phyloP scores from a whole-genome alignment of 75 land plant species.

The Picea glauca region DNA sequence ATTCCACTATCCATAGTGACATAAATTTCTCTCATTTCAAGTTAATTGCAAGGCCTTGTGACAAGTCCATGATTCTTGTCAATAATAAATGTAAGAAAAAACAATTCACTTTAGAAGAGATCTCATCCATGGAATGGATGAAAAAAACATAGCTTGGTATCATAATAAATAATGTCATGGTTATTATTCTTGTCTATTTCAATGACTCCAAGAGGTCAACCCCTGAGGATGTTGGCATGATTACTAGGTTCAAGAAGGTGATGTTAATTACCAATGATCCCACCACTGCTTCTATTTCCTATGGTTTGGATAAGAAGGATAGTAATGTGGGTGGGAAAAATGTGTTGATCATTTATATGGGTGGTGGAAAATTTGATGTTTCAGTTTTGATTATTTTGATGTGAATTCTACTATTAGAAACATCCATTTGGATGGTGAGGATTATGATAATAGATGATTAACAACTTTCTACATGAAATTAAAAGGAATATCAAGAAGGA shows the following conservation, averaged over 20 bases:
- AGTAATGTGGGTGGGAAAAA: neutral
- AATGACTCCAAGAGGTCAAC: conserved; percentile 61
- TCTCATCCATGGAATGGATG: conserved; percentile 75
- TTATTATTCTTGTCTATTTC: conserved; percentile 34
- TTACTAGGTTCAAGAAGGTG: neutral
- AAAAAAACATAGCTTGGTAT: conserved; percentile 65
- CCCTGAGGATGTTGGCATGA: conserved; percentile 26
- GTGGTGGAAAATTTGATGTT: conserved; percentile 39
- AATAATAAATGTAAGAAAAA: conserved; percentile 68
- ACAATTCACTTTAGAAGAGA: conserved; percentile 66
- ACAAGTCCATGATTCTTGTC: conserved; percentile 72
- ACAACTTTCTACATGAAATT: conserved; percentile 57
- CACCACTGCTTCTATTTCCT: conserved; percentile 74
- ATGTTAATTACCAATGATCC: conserved; percentile 81
- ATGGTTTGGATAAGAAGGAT: conserved; percentile 78
- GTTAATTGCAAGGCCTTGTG: conserved; percentile 56
- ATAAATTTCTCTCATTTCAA: conserved; percentile 70
- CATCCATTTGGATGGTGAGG: conserved; percentile 66
- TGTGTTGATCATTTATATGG: neutral
- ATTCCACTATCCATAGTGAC: conserved; percentile 57
- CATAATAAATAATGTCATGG: conserved; percentile 59
- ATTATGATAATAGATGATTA: conserved; percentile 57
- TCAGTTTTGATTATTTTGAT: conserved; percentile 71
- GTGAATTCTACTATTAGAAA: conserved; percentile 82
- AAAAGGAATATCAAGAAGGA: conserved; percentile 65